phyloP scores from a whole-genome alignment of 176 grass and related monocot genomes.

The Aegilops tauschii region DNA sequence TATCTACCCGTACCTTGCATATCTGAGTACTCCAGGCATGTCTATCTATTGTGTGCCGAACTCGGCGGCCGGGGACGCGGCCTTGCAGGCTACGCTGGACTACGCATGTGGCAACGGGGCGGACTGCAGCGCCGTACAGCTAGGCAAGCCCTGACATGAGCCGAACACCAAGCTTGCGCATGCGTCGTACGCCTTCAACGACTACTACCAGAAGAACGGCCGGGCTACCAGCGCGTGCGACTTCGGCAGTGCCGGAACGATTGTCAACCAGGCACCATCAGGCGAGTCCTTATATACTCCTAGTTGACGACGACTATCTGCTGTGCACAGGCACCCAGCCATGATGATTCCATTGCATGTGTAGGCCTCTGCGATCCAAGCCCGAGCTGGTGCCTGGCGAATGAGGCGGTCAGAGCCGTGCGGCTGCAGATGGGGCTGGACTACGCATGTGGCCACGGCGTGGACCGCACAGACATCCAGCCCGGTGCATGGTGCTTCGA shows the following conservation, averaged over 20 bases:
- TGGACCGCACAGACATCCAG: constrained; percentile 56
- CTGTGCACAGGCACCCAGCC: too few species aligned
- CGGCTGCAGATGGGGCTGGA: constrained; percentile 1
- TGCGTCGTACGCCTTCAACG: not conserved
- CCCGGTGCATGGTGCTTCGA: constrained; percentile 38
- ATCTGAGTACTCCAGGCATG: constrained; percentile 5
- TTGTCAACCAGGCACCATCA: constrained; percentile 26
- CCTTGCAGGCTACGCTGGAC: constrained; percentile 30
- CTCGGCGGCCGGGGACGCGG: not conserved
- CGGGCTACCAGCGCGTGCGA: too few species aligned
- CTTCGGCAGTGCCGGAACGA: not conserved
- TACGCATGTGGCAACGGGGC: constrained; percentile 24
- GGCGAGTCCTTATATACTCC: not conserved
- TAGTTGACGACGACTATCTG: too few species aligned
- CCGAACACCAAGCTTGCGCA: constrained; percentile 34
- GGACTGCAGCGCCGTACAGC: constrained; percentile 20
- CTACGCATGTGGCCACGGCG: constrained; percentile 21
- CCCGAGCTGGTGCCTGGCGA: constrained; percentile 53
- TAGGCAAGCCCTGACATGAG: constrained; percentile 32
- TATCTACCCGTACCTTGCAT: too few species aligned
- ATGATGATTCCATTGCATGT: too few species aligned
- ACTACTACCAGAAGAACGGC: too few species aligned
- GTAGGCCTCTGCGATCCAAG: not conserved
- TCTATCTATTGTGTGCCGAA: constrained; percentile 41
- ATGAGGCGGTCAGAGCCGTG: not conserved